Percentiles rank a stretch among this genome's conserved stretches.
Evolutionary conservation across 768 basidiomycete genomes (phyloP).

Genomic region (Dentipellis fragilis): DNA sequence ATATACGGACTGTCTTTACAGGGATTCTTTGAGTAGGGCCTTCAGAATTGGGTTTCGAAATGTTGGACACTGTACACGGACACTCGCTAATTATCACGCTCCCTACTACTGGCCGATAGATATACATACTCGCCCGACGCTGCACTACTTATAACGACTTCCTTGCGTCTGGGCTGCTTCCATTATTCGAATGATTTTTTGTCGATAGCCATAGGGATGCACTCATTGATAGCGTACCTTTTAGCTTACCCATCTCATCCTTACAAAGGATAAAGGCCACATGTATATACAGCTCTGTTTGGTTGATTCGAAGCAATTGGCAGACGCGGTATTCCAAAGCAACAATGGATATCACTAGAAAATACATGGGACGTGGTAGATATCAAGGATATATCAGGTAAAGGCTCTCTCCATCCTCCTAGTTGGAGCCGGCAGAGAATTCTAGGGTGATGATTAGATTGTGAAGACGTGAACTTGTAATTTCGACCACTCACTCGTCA

Average conservation of each 20-base stretch:
- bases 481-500: conserved; percentile 49
- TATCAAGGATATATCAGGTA: too few species aligned
- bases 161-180: neutral
- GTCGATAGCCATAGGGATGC: too few species aligned
- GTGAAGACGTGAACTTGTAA: neutral
- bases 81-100: conserved; percentile 5
- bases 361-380: too few species aligned
- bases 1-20: neutral
- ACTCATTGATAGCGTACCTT: too few species aligned
- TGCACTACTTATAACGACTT: neutral
- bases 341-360: too few species aligned
- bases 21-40: conserved; percentile 1
- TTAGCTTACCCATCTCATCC: too few species aligned
- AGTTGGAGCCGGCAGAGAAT: neutral
- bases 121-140: neutral
- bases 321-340: too few species aligned
- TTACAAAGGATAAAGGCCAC: too few species aligned
- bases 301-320: too few species aligned
- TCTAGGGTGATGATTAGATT: neutral
- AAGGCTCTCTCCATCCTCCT: too few species aligned
- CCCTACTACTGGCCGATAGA: conserved; percentile 1
- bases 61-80: conserved; percentile 10
- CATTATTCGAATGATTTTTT: neutral
- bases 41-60: neutral
- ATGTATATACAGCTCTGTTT: too few species aligned